Percentiles rank a stretch among this genome's conserved stretches.
These are phyloP conservation scores for Scutellaria barbata DNA, from an alignment of 257 asterid genomes.

Conservation along the genomic window DNA sequence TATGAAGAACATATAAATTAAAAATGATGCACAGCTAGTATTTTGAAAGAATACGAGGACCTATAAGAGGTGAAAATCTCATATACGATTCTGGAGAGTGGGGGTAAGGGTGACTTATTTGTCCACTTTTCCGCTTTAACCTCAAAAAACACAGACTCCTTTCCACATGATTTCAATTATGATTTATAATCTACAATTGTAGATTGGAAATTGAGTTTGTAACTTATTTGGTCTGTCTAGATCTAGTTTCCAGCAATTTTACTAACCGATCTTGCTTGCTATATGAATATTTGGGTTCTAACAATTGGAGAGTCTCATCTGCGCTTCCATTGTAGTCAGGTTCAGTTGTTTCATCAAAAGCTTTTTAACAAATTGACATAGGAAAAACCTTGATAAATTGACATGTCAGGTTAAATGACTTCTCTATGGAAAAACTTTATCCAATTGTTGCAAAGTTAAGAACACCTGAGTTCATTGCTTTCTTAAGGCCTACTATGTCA, in stretches of 20 bases:
- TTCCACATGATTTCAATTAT: not conserved
- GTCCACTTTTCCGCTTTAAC: too few species aligned
- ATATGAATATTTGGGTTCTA: not conserved
- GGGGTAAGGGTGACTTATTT: too few species aligned
- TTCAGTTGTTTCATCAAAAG: slow-evolving; percentile 20
- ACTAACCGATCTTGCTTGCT: not conserved
- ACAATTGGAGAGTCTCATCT: not conserved
- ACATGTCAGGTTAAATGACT: not conserved
- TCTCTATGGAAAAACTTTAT: not conserved
- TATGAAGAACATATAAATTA: slow-evolving; percentile 7
- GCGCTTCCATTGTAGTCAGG: not conserved
- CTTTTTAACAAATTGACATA: not conserved
- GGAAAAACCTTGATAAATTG: not conserved
- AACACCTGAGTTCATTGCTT: not conserved
- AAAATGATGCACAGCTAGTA: slow-evolving; percentile 1
- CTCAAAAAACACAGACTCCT: not conserved
- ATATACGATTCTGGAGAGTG: too few species aligned
- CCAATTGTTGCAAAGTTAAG: not conserved
- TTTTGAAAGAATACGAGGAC: not conserved
- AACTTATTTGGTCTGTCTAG: slow-evolving; percentile 6
- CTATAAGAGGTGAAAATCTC: too few species aligned
- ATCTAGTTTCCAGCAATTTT: not conserved
- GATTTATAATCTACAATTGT: not conserved
- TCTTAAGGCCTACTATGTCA: slow-evolving; percentile 8
- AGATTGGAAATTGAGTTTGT: not conserved